These are phyloP conservation scores for Nicotiana obtusifolia DNA, from an alignment of 257 asterid species.

Conservation along the genomic window DNA sequence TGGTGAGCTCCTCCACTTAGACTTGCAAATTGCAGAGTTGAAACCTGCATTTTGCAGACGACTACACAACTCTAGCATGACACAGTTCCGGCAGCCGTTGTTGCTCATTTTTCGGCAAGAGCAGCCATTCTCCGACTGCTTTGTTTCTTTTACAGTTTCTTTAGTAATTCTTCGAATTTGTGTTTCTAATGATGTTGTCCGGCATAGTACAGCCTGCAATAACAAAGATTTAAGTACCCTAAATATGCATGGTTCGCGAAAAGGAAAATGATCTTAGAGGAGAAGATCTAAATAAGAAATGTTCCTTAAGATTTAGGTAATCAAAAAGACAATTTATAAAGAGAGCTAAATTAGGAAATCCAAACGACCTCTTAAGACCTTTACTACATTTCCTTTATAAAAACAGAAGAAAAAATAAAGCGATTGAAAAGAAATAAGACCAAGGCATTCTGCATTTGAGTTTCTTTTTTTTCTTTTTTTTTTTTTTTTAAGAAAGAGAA, in stretches of 20 bases:
- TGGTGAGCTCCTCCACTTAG: slow-evolving; percentile 79
- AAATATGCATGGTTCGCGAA: not conserved
- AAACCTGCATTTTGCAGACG: slow-evolving; percentile 58
- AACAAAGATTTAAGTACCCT: not conserved
- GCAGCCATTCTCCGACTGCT: slow-evolving; percentile 29
- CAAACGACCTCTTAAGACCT: not conserved
- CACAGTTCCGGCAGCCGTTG: slow-evolving; percentile 64
- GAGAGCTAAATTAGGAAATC: not conserved
- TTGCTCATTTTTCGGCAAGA: slow-evolving; percentile 34
- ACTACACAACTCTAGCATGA: slow-evolving; percentile 57
- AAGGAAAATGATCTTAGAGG: no score
- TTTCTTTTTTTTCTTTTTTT: no score
- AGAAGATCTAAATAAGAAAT: not conserved
- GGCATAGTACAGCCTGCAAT: slow-evolving; percentile 56
- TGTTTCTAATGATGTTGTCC: slow-evolving; percentile 71
- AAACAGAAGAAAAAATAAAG: no score
- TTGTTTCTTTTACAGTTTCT: slow-evolving; percentile 50
- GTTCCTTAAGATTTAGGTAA: not conserved
- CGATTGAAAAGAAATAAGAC: not conserved
- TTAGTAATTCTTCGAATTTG: slow-evolving; percentile 51
- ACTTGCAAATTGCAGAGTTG: slow-evolving; percentile 73
- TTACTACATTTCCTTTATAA: no score
- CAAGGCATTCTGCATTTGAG: not conserved
- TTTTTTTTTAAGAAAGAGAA: not conserved
- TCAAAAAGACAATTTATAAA: not conserved